A percentile compares a stretch with the other conserved stretches of the same genome.
Conservation (phyloP, 768 basidiomycete genomes). For the Tulasnella sp. region DNA sequence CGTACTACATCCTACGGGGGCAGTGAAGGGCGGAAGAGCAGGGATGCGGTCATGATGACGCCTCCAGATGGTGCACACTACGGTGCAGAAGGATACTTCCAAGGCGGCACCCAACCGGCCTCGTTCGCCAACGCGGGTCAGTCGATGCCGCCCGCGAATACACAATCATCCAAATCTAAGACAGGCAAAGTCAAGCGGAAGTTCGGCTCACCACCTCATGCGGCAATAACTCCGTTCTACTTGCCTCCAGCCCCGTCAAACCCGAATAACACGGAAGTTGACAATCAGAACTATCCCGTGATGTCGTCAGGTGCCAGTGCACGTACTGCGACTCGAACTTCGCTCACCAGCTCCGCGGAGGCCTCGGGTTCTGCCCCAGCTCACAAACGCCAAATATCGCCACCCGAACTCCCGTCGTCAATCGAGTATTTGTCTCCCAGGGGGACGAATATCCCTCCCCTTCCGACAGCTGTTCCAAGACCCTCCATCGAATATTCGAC, state of each 20-base stretch:
- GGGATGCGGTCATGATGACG: slow-evolving; percentile 4
- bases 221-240: not conserved
- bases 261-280: not conserved
- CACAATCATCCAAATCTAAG: not conserved
- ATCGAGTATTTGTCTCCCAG: slow-evolving; percentile 4
- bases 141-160: not conserved
- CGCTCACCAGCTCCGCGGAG: not conserved
- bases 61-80: not conserved
- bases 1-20: not conserved
- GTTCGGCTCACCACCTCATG: not conserved
- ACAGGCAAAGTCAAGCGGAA: not conserved
- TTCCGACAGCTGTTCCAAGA: too few relatives aligned
- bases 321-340: not conserved
- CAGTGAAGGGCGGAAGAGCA: not conserved
- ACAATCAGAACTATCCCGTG: not conserved
- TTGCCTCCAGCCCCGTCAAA: not conserved
- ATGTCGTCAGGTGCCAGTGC: not conserved
- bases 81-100: not conserved
- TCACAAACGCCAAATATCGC: not conserved
- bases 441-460: not conserved
- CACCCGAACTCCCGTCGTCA: not conserved
- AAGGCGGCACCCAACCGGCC: not conserved
- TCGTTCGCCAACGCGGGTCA: not conserved
- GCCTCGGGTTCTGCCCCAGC: not conserved
- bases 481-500: too few relatives aligned